phyloP scores from a whole-genome alignment of 805 yeast genomes.

The Starmerella powellii region DNA sequence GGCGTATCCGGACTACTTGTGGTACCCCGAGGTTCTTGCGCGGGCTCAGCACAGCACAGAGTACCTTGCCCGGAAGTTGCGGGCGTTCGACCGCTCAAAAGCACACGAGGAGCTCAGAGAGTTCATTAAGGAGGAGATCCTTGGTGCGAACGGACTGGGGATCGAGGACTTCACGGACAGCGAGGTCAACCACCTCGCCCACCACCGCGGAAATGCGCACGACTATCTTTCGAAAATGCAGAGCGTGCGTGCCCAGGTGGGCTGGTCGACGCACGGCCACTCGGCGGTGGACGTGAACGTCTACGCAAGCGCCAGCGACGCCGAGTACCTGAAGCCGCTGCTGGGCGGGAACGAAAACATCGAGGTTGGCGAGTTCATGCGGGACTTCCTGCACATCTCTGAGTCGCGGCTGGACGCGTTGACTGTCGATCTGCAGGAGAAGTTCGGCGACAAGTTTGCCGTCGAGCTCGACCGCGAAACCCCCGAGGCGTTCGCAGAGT shows the following conservation, averaged over 20 bases:
- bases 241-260: conserved; percentile 72
- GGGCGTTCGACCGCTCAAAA: conserved; percentile 25
- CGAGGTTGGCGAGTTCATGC: conserved; percentile 71
- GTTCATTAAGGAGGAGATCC: conserved; percentile 42
- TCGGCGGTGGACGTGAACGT: conserved; percentile 92
- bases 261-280: conserved; percentile 97
- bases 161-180: conserved; percentile 42
- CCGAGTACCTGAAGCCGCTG: conserved; percentile 21
- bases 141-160: conserved; percentile 52
- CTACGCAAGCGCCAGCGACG: conserved; percentile 50
- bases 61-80: conserved; percentile 41
- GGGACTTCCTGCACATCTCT: conserved; percentile 33
- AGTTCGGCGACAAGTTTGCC: conserved; percentile 11
- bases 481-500: background rate
- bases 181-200: conserved; percentile 41
- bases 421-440: conserved; percentile 23
- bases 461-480: background rate
- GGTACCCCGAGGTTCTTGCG: conserved; percentile 70
- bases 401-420: conserved; percentile 18
- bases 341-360: conserved; percentile 75
- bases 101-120: conserved; percentile 29
- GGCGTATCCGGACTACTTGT: conserved; percentile 69
- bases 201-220: conserved; percentile 28
- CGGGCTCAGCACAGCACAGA: conserved; percentile 72
- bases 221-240: conserved; percentile 57